phyloP scores from a whole-genome alignment of 2,329 filamentous ascomycete species.

The Byssothecium circinans region DNA sequence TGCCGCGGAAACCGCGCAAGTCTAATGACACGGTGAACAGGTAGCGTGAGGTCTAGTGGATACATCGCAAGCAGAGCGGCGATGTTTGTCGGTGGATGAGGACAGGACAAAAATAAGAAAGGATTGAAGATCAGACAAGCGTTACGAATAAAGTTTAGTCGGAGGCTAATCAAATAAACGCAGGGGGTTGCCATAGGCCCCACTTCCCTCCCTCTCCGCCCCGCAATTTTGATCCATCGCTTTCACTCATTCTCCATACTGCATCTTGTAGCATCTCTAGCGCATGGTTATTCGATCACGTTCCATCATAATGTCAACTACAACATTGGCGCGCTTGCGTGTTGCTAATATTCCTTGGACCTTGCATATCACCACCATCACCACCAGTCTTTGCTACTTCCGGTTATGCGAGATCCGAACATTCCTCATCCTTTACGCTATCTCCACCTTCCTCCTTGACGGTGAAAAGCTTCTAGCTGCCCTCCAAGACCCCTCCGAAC shows the following conservation, averaged over 20 bases:
- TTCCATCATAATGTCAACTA: not conserved
- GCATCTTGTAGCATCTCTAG: not conserved
- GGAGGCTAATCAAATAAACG: not conserved
- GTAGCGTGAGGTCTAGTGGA: no score
- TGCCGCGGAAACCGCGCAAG: no score
- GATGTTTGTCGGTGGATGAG: no score
- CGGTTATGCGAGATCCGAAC: not conserved
- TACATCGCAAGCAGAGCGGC: no score
- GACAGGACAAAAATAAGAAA: no score
- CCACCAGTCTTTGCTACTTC: not conserved
- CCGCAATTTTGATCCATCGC: not conserved
- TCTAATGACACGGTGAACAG: no score
- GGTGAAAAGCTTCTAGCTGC: constrained; percentile 12
- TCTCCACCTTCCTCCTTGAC: constrained; percentile 8
- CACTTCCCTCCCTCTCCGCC: not conserved
- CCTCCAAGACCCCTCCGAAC: constrained; percentile 36
- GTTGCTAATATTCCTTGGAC: constrained; percentile 11
- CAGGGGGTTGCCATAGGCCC: not conserved
- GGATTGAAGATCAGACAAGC: no score
- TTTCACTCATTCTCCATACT: not conserved
- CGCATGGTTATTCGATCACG: no score
- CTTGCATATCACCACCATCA: constrained; percentile 3
- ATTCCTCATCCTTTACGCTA: constrained; percentile 2
- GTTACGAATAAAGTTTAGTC: no score
- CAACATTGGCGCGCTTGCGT: constrained; percentile 4